These are phyloP conservation scores for Emiliania huxleyi DNA, from an alignment of 78 protist species.

Conservation along the genomic window DNA sequence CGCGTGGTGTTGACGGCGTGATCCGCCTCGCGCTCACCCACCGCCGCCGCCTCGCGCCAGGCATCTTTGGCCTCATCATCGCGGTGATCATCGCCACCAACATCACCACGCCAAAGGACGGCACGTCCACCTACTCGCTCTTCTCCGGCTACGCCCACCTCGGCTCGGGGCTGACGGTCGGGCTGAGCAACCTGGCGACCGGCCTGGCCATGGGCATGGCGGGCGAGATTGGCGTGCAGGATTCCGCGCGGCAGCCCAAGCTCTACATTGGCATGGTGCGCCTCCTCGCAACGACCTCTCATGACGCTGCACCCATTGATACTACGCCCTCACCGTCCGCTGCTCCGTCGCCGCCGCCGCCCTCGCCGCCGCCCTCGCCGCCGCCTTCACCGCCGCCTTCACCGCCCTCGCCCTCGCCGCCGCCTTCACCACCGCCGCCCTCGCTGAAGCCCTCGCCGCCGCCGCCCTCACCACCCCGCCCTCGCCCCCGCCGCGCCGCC, in stretches of 20 bases:
- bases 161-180: constrained; percentile 1
- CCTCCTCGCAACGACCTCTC: no score
- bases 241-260: background rate
- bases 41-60: background rate
- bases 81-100: background rate
- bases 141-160: constrained; percentile 21
- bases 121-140: background rate
- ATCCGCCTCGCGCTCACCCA: background rate
- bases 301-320: no score
- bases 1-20: no score
- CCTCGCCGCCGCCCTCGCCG: no score
- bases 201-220: constrained; percentile 17
- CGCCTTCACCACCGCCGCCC: no score
- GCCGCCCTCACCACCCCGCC: no score
- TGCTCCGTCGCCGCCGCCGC: no score
- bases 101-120: background rate
- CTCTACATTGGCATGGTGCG: constrained; percentile 27
- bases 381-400: no score
- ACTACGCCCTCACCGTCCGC: no score
- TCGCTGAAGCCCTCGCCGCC: no score
- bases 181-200: constrained; percentile 13
- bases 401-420: no score
- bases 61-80: constrained; percentile 7
- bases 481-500: no score
- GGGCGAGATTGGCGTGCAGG: background rate